Base-by-base conservation (phyloP, 345 rosid species). In the Xanthoceras sorbifolium region DNA sequence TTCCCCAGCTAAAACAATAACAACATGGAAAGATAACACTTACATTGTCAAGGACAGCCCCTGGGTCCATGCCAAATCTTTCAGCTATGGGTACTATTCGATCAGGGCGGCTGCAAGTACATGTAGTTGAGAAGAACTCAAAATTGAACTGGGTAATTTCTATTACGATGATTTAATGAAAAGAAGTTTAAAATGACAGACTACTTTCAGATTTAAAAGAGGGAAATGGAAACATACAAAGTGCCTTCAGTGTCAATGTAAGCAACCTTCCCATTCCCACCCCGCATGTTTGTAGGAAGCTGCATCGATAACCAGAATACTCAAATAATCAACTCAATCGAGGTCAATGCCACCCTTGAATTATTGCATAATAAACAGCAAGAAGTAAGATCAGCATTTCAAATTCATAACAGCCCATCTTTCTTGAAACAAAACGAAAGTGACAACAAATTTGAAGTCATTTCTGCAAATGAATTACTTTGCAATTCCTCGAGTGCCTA, bases 61-160 rank as follows among this genome's bases (percentile, higher is more conserved):
- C 91, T 65, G 94, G 89, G 76, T 95, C 97, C 99, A 93, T 92
- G 83, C 98, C 97, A 86, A 96, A 96, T 86, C 99, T 92, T 87
- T 96, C 98, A 71, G 98, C 98, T 78, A 96, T 89, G 20, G 93
- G 92, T 60, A 93, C 89, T 77, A 96, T 89, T 40, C 95, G 72
- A 84, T 93, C 97, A 71, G 98, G 97, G 5, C 93, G 98, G 81
- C 98, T 91, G 81, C 78, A 86, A 67, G 77, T 73, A 25, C 26
- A 42, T 48, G 0, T 55, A 74, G 88, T 86, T 76, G 80, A 85
- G 82, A 63, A 82, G 79, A 74, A 77, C 81, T 73, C 80, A 84
- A 0, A 17, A 1, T 64, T 67, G 61, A 69, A 44, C n/a, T 42
- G 9, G 46, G 11, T 18, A 38, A 28, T 28, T 61, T 20, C 9